Evolutionary conservation across 2,329 filamentous ascomycete genomes (phyloP).

Genomic region (Fusarium sp.): DNA sequence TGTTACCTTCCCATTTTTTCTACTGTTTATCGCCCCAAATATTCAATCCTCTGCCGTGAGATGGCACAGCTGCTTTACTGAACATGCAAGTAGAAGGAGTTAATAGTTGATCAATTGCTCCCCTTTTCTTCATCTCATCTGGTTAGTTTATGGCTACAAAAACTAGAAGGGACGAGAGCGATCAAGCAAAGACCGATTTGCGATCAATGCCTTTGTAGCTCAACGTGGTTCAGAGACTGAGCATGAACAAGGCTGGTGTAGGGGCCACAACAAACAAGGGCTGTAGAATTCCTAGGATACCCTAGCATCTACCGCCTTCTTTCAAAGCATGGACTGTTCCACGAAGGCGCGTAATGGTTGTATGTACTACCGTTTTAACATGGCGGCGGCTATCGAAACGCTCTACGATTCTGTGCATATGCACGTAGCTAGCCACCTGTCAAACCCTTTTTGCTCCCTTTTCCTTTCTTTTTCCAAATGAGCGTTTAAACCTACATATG

Average conservation of each 20-base stretch:
- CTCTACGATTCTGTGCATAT: conserved; percentile 27
- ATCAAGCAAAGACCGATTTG: conserved; percentile 12
- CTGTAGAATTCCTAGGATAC: conserved; percentile 14
- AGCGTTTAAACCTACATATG: neutral
- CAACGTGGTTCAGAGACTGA: conserved; percentile 24
- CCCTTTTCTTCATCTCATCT: conserved; percentile 22
- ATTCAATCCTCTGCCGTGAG: conserved; percentile 7
- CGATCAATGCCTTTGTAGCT: conserved; percentile 38
- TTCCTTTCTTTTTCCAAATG: neutral
- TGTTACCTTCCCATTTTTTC: conserved; percentile 27
- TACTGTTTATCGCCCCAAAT: conserved; percentile 2
- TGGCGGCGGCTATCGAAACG: conserved; percentile 40
- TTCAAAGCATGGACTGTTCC: conserved; percentile 12
- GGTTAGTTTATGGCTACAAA: neutral
- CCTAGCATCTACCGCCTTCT: conserved; percentile 7
- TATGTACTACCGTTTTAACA: conserved; percentile 20
- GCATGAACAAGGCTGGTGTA: conserved; percentile 20
- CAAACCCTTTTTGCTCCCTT: neutral
- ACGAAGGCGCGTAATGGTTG: conserved; percentile 15
- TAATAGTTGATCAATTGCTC: neutral
- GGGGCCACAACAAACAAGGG: conserved; percentile 8
- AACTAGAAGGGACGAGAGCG: conserved; percentile 7
- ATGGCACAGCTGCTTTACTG: neutral
- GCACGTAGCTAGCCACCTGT: conserved; percentile 29
- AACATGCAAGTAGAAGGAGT: neutral